Conservation (phyloP, 2,329 filamentous ascomycete genomes). For the Xylaria sp. region DNA sequence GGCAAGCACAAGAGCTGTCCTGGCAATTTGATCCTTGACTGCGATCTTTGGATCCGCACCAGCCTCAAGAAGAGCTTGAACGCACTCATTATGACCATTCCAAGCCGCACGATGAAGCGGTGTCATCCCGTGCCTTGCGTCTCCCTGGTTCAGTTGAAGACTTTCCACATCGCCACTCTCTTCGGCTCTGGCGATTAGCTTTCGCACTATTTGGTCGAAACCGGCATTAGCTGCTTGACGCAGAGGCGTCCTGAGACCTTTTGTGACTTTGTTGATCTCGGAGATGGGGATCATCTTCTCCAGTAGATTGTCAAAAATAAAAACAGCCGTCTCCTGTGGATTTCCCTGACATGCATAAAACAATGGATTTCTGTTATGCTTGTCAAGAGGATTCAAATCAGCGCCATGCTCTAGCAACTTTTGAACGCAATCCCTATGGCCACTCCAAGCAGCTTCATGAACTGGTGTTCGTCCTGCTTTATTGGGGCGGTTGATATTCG, state of each 20-base stretch:
- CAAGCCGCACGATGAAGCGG: conserved; percentile 12
- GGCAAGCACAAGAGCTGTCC: conserved; percentile 12
- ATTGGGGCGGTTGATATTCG: neutral
- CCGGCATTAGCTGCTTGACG: neutral
- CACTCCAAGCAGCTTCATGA: neutral
- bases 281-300: neutral
- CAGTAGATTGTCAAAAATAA: neutral
- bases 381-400: neutral
- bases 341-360: conserved; percentile 6
- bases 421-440: neutral
- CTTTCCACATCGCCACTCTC: neutral
- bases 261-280: conserved; percentile 10
- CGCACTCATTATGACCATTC: conserved; percentile 7
- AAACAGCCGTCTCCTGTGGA: conserved; percentile 3
- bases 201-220: conserved; percentile 1
- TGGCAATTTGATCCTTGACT: conserved; percentile 6
- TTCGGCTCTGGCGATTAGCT: neutral
- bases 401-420: conserved; percentile 7
- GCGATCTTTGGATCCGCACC: conserved; percentile 6
- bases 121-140: conserved; percentile 10
- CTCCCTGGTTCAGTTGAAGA: conserved; percentile 1
- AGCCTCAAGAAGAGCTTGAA: neutral
- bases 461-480: neutral
- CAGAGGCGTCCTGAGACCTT: conserved; percentile 1
- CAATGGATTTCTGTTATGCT: conserved; percentile 1